These are phyloP conservation scores for Thermomucor indicae-seudaticae DNA, from an alignment of 371 early-diverging fungal species.

Conservation along the genomic window DNA sequence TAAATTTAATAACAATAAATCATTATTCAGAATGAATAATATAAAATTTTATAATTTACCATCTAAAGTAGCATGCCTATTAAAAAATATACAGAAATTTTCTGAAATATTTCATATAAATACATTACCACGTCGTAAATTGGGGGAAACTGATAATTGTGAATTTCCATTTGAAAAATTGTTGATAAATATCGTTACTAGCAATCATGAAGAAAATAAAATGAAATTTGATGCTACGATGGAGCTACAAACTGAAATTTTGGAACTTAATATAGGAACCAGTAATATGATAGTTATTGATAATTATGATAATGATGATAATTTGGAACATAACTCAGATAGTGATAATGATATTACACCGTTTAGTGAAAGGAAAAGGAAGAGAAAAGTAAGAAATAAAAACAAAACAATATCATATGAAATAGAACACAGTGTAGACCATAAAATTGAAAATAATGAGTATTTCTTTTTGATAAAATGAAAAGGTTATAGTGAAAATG, in stretches of 20 bases:
- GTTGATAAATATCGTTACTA: background rate
- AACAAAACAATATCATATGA: too few relatives aligned
- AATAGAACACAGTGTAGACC: too few relatives aligned
- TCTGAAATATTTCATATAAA: background rate
- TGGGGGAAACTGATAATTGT: background rate
- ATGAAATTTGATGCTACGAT: background rate
- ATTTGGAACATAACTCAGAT: background rate
- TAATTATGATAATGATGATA: background rate
- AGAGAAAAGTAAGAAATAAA: too few relatives aligned
- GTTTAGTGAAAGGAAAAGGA: background rate
- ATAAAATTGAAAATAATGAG: too few relatives aligned
- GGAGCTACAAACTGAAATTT: background rate
- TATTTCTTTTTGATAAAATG: too few relatives aligned
- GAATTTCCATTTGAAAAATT: background rate
- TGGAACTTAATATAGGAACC: background rate
- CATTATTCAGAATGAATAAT: background rate
- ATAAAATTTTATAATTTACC: conserved; percentile 9
- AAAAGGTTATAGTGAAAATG: too few relatives aligned
- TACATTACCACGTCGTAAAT: background rate
- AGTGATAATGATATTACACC: background rate
- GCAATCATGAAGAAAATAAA: background rate
- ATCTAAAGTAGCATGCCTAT: conserved; percentile 7
- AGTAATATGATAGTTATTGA: background rate
- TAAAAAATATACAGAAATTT: conserved; percentile 9
- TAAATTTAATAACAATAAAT: conserved; percentile 9